Conservation (phyloP, 2,329 filamentous ascomycete genomes). For the Paramyrothecium sp. region DNA sequence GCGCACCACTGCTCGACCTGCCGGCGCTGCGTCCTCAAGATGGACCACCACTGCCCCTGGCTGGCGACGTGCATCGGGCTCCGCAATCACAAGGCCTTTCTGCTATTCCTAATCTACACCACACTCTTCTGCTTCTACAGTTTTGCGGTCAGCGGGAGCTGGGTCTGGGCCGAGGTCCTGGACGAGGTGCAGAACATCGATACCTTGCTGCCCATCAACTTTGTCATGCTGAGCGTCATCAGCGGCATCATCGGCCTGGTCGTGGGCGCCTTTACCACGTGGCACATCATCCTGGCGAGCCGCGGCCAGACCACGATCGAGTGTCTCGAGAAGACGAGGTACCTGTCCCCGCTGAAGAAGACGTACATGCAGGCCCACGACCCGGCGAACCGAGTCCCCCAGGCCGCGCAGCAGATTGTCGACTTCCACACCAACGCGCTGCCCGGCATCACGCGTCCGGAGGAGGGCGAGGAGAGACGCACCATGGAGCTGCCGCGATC, state of each 20-base stretch:
- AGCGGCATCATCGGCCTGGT: constrained; percentile 90
- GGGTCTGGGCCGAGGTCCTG: constrained; percentile 84
- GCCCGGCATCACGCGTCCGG: constrained; percentile 75
- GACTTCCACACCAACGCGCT: constrained; percentile 81
- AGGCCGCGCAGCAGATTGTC: constrained; percentile 68
- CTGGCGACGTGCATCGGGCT: constrained; percentile 92
- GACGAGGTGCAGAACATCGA: constrained; percentile 69
- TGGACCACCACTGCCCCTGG: constrained; percentile 99
- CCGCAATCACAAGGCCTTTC: constrained; percentile 91
- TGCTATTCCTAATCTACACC: constrained; percentile 89
- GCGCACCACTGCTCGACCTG: constrained; percentile 97
- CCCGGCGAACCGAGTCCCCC: constrained; percentile 45
- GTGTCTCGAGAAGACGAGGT: constrained; percentile 91
- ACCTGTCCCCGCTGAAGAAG: constrained; percentile 75
- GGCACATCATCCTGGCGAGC: constrained; percentile 82
- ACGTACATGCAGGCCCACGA: constrained; percentile 64
- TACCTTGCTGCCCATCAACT: constrained; percentile 82
- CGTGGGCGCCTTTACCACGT: constrained; percentile 82
- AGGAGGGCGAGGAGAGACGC: constrained; percentile 71
- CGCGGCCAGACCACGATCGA: constrained; percentile 92
- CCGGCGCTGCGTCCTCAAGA: constrained; percentile 91
- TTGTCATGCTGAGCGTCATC: constrained; percentile 82
- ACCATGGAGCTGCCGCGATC: constrained; percentile 17
- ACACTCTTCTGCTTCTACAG: constrained; percentile 80
- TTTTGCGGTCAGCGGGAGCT: constrained; percentile 73